Base-by-base conservation (phyloP, 2,329 filamentous ascomycete genomes). In the Aphanoascus verrucosus region DNA sequence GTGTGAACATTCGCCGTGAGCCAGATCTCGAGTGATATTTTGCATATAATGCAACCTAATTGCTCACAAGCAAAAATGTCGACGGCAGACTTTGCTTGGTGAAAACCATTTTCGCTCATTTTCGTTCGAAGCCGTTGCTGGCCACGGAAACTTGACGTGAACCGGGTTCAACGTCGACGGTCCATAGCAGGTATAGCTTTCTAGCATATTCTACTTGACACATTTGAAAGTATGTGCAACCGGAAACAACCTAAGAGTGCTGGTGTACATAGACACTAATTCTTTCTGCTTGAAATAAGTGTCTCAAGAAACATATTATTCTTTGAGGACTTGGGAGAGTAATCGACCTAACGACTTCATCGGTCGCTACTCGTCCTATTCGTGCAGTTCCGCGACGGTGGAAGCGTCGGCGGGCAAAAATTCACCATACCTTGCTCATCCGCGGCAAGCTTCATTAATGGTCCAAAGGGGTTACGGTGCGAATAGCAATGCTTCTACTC, bases 281-380 rank as follows among this genome's bases (percentile, higher is more conserved):
- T n/a, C 35, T 12, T 31, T 20, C 32, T 2, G 17, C n/a, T 9
- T 45, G 17, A 3, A 28, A 28, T 5, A 45, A 57, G 56, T 57
- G 56, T 48, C 55, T 17, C 53, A 44, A 42, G 42, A 48, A 40
- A 1, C 42, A 4, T 42, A 31, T 32, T 42, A 51, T 41, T 52
- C 57, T 57, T 57, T 63, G 58, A 61, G 54, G 28, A 55, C 57
- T 44, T 63, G 62, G 59, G 52, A 57, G 55, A 59, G 58, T 55
- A 57, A 59, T 56, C 55, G 48, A 47, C 50, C 56, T n/a, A 44
- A 42, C n/a, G 53, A 48, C 52, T 54, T 58, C 42, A 52, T 57
- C 46, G 57, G 58, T 55, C 51, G 58, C 49, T 53, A 62, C 38
- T 53, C 56, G 42, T 54, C 56, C 23, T 52, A 45, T 34, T 54